Percentiles rank a stretch among this genome's conserved stretches.
Evolutionary conservation across 2,329 filamentous ascomycete species (phyloP).

Genomic region (Trichoderma endophyticum): DNA sequence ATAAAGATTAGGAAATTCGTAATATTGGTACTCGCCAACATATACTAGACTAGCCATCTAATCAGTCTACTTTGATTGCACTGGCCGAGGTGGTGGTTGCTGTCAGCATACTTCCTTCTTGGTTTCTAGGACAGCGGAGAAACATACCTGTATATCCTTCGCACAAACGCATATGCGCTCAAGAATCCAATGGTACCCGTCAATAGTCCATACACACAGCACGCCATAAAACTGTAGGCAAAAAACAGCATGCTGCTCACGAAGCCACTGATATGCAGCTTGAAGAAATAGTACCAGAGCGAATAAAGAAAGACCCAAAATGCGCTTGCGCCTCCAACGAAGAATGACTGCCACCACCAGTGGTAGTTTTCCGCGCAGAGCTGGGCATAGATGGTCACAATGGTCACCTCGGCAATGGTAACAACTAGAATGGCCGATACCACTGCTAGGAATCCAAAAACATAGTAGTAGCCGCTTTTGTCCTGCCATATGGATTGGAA

Average conservation of each 20-base stretch:
- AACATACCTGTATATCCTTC: conserved; percentile 74
- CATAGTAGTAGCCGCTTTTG: conserved; percentile 88
- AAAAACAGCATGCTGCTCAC: conserved; percentile 81
- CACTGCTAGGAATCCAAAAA: conserved; percentile 80
- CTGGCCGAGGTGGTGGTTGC: conserved; percentile 28
- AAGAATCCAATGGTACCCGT: conserved; percentile 83
- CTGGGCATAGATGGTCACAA: conserved; percentile 79
- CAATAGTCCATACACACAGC: conserved; percentile 74
- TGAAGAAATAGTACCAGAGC: conserved; percentile 78
- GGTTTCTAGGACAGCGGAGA: not conserved
- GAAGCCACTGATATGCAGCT: conserved; percentile 77
- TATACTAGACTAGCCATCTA: not conserved
- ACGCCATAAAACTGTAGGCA: conserved; percentile 78
- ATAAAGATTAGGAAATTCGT: not conserved
- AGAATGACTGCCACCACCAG: conserved; percentile 91
- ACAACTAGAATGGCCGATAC: conserved; percentile 70
- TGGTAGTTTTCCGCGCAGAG: conserved; percentile 83
- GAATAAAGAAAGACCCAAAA: conserved; percentile 83
- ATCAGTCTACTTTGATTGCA: conserved; percentile 50
- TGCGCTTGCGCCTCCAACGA: conserved; percentile 71
- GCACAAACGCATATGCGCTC: conserved; percentile 78
- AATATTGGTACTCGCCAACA: not conserved
- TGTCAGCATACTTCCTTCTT: not conserved
- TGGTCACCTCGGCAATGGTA: conserved; percentile 77
- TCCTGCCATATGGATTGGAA: conserved; percentile 88